phyloP scores from a whole-genome alignment of 192 early-diverging fungal species.

The Fimicolochytrium jonesii region DNA sequence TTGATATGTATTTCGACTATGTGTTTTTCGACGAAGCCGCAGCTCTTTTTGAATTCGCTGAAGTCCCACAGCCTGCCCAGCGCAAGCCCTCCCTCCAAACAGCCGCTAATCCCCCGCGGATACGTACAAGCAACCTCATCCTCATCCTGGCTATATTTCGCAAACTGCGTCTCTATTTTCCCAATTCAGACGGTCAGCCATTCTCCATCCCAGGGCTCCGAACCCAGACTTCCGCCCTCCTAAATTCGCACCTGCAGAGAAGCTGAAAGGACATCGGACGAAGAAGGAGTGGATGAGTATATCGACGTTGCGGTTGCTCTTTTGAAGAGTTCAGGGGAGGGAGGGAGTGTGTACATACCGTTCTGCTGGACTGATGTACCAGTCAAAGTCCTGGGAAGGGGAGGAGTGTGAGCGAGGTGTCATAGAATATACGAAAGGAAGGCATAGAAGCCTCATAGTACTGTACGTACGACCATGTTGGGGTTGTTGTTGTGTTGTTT shows the following conservation, averaged over 20 bases:
- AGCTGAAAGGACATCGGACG: too few species aligned
- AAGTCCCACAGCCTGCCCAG: not conserved
- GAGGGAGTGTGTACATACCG: too few species aligned
- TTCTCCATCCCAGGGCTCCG: too few species aligned
- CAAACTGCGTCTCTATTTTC: constrained; percentile 39
- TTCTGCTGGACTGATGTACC: constrained; percentile 48
- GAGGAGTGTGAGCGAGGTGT: not conserved
- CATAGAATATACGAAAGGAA: not conserved
- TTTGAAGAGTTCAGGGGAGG: too few species aligned
- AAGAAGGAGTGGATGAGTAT: too few species aligned
- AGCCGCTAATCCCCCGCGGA: not conserved
- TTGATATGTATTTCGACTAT: not conserved
- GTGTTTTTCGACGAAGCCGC: not conserved
- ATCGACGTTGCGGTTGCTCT: too few species aligned
- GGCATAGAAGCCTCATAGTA: too few species aligned
- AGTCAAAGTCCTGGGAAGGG: constrained; percentile 38
- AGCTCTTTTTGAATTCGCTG: too few species aligned
- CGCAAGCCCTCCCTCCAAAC: not conserved
- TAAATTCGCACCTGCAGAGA: constrained; percentile 28
- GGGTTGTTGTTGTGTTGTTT: too few species aligned
- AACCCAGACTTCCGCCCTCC: not conserved
- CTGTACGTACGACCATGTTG: not conserved
- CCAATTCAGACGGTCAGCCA: not conserved
- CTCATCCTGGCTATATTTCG: constrained; percentile 39
- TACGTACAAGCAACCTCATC: constrained; percentile 33